Evolutionary conservation across 306 rosid genomes (phyloP), one percentile per base, ranked within the genome.

Genomic region (Cucurbita argyrosperma): DNA sequence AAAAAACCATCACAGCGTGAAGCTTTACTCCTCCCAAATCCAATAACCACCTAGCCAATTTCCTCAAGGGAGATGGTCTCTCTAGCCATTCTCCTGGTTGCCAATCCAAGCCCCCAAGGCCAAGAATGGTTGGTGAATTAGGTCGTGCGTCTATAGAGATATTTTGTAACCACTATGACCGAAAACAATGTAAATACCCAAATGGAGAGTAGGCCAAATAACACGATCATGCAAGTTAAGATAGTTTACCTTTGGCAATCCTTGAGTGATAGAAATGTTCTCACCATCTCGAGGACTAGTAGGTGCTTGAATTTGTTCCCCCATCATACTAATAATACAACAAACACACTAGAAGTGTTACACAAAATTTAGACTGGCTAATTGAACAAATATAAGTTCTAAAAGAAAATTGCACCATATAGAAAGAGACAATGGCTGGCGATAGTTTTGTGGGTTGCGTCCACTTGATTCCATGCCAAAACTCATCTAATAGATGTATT

Each of bases 271-370:
- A 66, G 96, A 45, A 82, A 91, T 82, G 81, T 87, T 83, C 75
- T 95, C 99, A 16, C 97, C 99, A 58, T 91, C 99, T 83, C 96
- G 89, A 74, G 99, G 99, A 89, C 99, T 95, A 62, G 92, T 81
- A 18, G 96, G 94, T 39, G 80, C 88, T 35, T 84, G 89, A 76
- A 72, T 54, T 52, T 84, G 92, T 87, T 95, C 99, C 71, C 88
- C 96, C 61, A 92, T 85, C 99, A 95, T 95, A 81, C 99, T 95
- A 81, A 81, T 76, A 84, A 77, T 75, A 86, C 61, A 60, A 61
- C 21, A 70, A 70, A 70, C 58, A 70, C 26, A 67, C 61, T 69
- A 76, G 61, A 60, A 8, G 67, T 55, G 45, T 54, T 76, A 16
- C 45, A 61, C 51, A 50, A 16, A 50, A 49, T 52, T 14, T 76